A percentile compares a stretch with the other conserved stretches of the same genome.
phyloP scores from a whole-genome alignment of 2,329 filamentous ascomycete genomes.

The Trichophyton benhamiae region DNA sequence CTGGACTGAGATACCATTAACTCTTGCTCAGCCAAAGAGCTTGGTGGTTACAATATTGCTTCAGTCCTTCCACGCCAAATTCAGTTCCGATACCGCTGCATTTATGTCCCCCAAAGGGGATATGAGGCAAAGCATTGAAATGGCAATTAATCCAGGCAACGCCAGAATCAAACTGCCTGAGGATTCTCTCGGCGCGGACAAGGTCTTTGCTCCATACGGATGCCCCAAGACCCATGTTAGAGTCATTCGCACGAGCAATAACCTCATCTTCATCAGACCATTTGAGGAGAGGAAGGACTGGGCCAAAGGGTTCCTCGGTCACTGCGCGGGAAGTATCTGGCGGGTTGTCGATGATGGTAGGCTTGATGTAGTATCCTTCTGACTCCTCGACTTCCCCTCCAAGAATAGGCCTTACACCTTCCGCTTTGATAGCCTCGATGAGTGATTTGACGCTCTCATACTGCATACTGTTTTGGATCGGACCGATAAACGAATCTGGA shows the following conservation, averaged over 20 bases:
- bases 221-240: slow-evolving; percentile 40
- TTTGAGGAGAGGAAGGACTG: slow-evolving; percentile 48
- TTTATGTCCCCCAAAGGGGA: slow-evolving; percentile 25
- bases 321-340: slow-evolving; percentile 42
- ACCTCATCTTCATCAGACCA: slow-evolving; percentile 43
- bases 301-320: slow-evolving; percentile 47
- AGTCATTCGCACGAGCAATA: slow-evolving; percentile 36
- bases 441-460: slow-evolving; percentile 44
- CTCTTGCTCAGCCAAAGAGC: slow-evolving; percentile 4
- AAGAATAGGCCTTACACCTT: slow-evolving; percentile 39
- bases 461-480: slow-evolving; percentile 50
- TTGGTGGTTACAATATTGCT: slow-evolving; percentile 19
- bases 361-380: slow-evolving; percentile 41
- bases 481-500: slow-evolving; percentile 43
- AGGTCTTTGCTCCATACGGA: slow-evolving; percentile 43
- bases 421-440: slow-evolving; percentile 42
- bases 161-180: slow-evolving; percentile 40
- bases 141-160: slow-evolving; percentile 45
- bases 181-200: slow-evolving; percentile 38
- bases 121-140: slow-evolving; percentile 36
- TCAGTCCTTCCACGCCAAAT: slow-evolving; percentile 19
- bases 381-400: slow-evolving; percentile 32
- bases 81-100: slow-evolving; percentile 25
- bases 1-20: not conserved
- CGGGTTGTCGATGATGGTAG: slow-evolving; percentile 44